Evolutionary conservation across 2,329 filamentous ascomycete species (phyloP).

Genomic region (Cladobotryum mycophilum): DNA sequence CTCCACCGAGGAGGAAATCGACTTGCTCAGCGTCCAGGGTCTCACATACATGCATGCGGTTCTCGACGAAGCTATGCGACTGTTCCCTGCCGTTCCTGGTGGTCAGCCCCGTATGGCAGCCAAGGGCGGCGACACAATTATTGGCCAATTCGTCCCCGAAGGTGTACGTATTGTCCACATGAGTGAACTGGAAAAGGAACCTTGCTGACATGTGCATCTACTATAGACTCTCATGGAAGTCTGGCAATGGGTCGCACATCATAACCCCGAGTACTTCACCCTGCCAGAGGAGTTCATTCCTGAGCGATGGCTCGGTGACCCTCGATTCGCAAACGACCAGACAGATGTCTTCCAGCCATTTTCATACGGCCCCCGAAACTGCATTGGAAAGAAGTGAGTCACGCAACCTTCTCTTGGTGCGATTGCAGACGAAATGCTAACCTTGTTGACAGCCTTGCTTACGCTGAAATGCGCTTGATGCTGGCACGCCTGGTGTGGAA

Average conservation of each 20-base stretch:
- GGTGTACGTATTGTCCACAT: conserved; percentile 17
- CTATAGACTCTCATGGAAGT: conserved; percentile 27
- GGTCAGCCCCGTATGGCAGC: conserved; percentile 28
- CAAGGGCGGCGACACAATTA: conserved; percentile 22
- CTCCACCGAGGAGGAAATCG: conserved; percentile 11
- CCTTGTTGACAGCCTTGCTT: conserved; percentile 20
- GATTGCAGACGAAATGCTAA: background rate
- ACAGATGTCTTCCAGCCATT: conserved; percentile 24
- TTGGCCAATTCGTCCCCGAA: conserved; percentile 25
- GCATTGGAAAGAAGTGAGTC: conserved; percentile 27
- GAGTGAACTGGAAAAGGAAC: background rate
- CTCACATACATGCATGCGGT: conserved; percentile 42
- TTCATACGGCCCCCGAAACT: conserved; percentile 23
- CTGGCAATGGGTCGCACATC: conserved; percentile 27
- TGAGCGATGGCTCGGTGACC: conserved; percentile 29
- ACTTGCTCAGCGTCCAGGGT: conserved; percentile 8
- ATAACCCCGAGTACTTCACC: conserved; percentile 26
- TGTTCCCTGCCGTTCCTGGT: conserved; percentile 38
- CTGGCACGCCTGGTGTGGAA: conserved; percentile 21
- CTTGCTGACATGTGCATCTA: background rate
- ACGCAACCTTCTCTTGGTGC: background rate
- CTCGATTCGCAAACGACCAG: conserved; percentile 17
- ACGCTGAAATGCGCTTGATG: conserved; percentile 25
- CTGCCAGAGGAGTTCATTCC: conserved; percentile 30
- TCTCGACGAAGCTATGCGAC: conserved; percentile 42